Evolutionary conservation across 352 stramenopile genomes (phyloP).

Genomic region (Pythium volutum): DNA sequence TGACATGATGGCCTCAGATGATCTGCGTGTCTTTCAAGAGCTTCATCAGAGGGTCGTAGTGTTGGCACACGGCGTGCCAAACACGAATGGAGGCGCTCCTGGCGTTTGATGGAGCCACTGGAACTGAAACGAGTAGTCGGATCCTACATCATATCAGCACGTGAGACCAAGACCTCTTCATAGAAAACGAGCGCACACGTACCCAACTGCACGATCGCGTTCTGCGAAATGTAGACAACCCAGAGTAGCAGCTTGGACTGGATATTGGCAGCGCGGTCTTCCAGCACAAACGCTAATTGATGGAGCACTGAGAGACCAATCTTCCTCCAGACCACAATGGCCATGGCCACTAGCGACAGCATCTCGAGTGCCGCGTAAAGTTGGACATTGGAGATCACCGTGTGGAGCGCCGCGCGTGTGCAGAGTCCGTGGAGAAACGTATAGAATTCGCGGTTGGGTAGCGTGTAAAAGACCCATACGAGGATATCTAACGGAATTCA

Average conservation of each 20-base stretch:
- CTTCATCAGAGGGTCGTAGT: background rate
- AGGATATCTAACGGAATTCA: constrained; percentile 1
- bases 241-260: constrained; percentile 22
- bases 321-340: constrained; percentile 4
- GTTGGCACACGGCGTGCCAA: background rate
- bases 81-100: background rate
- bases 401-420: background rate
- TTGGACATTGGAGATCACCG: constrained; percentile 5
- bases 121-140: constrained; percentile 22
- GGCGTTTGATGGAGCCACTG: constrained; percentile 10
- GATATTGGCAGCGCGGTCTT: constrained; percentile 18
- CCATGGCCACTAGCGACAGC: constrained; percentile 5
- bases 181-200: background rate
- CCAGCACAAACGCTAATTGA: constrained; percentile 22
- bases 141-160: constrained; percentile 3
- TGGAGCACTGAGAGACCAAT: constrained; percentile 17
- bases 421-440: constrained; percentile 23
- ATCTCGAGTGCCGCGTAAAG: constrained; percentile 17
- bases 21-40: no score
- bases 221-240: constrained; percentile 20
- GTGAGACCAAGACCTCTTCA: background rate
- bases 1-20: no score
- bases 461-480: constrained; percentile 22
- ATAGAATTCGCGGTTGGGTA: constrained; percentile 31
- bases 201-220: constrained; percentile 12